Conservation (phyloP, 2,329 filamentous ascomycete species). For the Aspergillus fructus region DNA sequence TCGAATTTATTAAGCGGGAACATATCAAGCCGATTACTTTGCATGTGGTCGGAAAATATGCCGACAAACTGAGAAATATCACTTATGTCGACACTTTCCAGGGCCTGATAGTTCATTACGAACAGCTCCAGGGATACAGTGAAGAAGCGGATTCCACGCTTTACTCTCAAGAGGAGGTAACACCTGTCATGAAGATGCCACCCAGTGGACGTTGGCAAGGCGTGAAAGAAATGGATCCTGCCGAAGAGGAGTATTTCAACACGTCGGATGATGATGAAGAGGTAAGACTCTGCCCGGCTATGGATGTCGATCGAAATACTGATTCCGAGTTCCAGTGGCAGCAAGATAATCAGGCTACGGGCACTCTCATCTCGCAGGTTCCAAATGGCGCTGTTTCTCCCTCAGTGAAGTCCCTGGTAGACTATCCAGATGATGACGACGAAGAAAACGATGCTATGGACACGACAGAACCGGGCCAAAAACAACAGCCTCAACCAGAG, state of each 20-base stretch:
- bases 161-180: conserved; percentile 69
- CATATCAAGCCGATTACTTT: conserved; percentile 77
- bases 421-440: conserved; percentile 93
- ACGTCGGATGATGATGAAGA: conserved; percentile 83
- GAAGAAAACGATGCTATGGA: conserved; percentile 67
- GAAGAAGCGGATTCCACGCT: conserved; percentile 63
- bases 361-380: conserved; percentile 26
- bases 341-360: conserved; percentile 39
- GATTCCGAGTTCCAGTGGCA: conserved; percentile 29
- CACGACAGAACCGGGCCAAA: conserved; percentile 34
- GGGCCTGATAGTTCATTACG: conserved; percentile 71
- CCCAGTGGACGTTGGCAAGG: conserved; percentile 65
- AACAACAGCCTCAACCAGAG: conserved; percentile 4
- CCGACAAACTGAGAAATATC: conserved; percentile 72
- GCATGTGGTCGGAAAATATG: conserved; percentile 80
- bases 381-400: conserved; percentile 63
- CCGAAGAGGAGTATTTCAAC: conserved; percentile 94
- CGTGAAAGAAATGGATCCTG: conserved; percentile 78
- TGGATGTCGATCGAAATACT: background rate
- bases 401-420: conserved; percentile 72
- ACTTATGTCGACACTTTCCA: conserved; percentile 85
- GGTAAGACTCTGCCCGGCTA: conserved; percentile 23
- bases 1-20: conserved; percentile 84
- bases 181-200: conserved; percentile 44
- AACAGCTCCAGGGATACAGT: conserved; percentile 71